phyloP scores from a whole-genome alignment of 208 protist genomes.

The Herpetomonas samuelpessoai region DNA sequence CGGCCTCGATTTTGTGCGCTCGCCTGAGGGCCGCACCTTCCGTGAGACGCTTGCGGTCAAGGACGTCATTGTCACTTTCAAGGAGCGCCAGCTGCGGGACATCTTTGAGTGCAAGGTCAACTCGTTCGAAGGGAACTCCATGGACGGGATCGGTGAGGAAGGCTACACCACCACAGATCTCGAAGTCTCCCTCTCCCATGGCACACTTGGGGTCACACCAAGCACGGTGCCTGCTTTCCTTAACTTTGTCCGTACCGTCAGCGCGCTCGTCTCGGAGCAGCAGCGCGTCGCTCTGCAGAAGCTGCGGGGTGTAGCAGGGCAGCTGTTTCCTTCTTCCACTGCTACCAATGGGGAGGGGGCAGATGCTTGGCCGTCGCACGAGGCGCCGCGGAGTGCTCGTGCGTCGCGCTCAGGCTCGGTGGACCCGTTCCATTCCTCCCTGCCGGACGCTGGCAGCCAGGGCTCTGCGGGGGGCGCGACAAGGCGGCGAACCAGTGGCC shows the following conservation, averaged over 20 bases:
- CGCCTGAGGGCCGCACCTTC: slow-evolving; percentile 62
- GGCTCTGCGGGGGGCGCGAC: too few relatives aligned
- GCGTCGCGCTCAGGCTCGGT: neutral
- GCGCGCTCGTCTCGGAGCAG: slow-evolving; percentile 54
- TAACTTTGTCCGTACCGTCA: slow-evolving; percentile 45
- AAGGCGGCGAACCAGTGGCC: neutral
- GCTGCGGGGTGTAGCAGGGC: slow-evolving; percentile 4
- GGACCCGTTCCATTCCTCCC: neutral
- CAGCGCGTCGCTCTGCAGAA: slow-evolving; percentile 27
- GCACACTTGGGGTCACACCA: slow-evolving; percentile 70
- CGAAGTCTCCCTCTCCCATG: slow-evolving; percentile 32
- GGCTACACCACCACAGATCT: slow-evolving; percentile 45
- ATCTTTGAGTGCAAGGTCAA: slow-evolving; percentile 73
- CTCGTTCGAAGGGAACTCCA: slow-evolving; percentile 34
- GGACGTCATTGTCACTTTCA: slow-evolving; percentile 63
- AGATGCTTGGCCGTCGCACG: neutral
- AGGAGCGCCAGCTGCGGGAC: slow-evolving; percentile 87
- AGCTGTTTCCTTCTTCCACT: neutral
- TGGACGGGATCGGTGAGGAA: slow-evolving; percentile 75
- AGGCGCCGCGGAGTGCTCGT: neutral
- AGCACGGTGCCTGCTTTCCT: slow-evolving; percentile 71
- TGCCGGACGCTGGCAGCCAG: neutral
- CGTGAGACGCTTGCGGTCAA: slow-evolving; percentile 43
- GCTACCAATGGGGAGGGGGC: neutral
- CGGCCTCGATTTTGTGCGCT: slow-evolving; percentile 35